Percentiles rank a stretch among this genome's conserved stretches.
Evolutionary conservation across 2,329 filamentous ascomycete species (phyloP).

Genomic region (Fusarium gaditjirri): DNA sequence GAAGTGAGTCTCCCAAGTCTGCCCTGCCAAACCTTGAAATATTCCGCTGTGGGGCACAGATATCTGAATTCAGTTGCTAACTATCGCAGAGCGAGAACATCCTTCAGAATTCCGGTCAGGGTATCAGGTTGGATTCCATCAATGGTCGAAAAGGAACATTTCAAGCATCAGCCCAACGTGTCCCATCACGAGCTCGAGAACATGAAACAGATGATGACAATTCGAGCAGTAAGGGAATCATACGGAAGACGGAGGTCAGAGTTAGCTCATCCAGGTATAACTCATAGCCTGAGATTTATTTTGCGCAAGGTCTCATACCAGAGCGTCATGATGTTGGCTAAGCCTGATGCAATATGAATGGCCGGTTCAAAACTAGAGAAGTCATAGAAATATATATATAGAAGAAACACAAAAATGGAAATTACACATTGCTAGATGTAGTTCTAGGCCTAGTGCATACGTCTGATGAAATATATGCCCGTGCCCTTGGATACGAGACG

Average conservation of each 20-base stretch:
- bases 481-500: no score
- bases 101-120: neutral
- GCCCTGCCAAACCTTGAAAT: no score
- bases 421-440: rapidly evolving
- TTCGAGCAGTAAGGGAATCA: constrained; percentile 8
- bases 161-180: neutral
- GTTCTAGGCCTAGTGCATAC: neutral
- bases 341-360: rapidly evolving
- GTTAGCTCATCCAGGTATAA: neutral
- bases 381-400: rapidly evolving
- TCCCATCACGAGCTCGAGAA: neutral
- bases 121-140: constrained; percentile 2
- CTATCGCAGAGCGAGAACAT: neutral
- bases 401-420: neutral
- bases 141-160: neutral
- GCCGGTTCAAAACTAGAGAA: rapidly evolving
- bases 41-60: no score
- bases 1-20: neutral
- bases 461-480: neutral
- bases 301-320: neutral
- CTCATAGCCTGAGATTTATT: neutral
- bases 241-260: constrained; percentile 1
- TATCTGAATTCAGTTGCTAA: neutral
- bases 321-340: rapidly evolving
- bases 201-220: constrained; percentile 10